Evolutionary conservation across 1,284 basidiomycete genomes (phyloP).

Genomic region (Grifola frondosa): DNA sequence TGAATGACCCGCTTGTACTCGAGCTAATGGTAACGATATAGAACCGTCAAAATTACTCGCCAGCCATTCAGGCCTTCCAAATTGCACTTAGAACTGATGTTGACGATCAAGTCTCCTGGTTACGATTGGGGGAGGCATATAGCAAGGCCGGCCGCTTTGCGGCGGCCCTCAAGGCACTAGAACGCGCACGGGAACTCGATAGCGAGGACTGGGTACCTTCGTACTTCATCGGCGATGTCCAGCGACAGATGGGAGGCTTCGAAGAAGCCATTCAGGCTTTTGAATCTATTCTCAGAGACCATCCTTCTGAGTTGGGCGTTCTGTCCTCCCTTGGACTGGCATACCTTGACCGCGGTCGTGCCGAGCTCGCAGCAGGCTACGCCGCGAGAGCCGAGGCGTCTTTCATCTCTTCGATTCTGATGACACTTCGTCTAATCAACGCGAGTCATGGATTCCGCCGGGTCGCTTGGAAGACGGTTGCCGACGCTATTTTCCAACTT

Average conservation of each 20-base stretch:
- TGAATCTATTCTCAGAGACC: slow-evolving; percentile 52
- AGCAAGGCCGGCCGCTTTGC: slow-evolving; percentile 83
- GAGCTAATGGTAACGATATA: slow-evolving; percentile 34
- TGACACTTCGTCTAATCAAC: slow-evolving; percentile 57
- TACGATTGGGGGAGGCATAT: slow-evolving; percentile 92
- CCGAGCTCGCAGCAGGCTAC: slow-evolving; percentile 71
- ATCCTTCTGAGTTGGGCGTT: slow-evolving; percentile 70
- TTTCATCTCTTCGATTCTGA: slow-evolving; percentile 59
- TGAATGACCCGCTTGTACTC: neutral
- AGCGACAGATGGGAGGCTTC: slow-evolving; percentile 77
- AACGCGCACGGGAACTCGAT: slow-evolving; percentile 68
- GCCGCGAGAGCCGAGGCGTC: slow-evolving; percentile 73
- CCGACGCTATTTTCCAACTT: slow-evolving; percentile 75
- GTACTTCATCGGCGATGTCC: slow-evolving; percentile 87
- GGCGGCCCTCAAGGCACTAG: slow-evolving; percentile 88
- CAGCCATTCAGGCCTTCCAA: slow-evolving; percentile 88
- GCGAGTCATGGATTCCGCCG: slow-evolving; percentile 62
- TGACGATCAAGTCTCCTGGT: slow-evolving; percentile 81
- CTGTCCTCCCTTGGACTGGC: slow-evolving; percentile 76
- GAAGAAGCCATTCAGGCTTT: slow-evolving; percentile 75
- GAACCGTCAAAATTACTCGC: slow-evolving; percentile 73
- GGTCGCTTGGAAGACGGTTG: slow-evolving; percentile 85
- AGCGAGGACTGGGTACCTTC: slow-evolving; percentile 81
- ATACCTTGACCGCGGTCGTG: slow-evolving; percentile 69
- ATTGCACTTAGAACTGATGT: slow-evolving; percentile 82